phyloP scores from a whole-genome alignment of 176 grass and related monocot genomes.

The Paspalum notatum region DNA sequence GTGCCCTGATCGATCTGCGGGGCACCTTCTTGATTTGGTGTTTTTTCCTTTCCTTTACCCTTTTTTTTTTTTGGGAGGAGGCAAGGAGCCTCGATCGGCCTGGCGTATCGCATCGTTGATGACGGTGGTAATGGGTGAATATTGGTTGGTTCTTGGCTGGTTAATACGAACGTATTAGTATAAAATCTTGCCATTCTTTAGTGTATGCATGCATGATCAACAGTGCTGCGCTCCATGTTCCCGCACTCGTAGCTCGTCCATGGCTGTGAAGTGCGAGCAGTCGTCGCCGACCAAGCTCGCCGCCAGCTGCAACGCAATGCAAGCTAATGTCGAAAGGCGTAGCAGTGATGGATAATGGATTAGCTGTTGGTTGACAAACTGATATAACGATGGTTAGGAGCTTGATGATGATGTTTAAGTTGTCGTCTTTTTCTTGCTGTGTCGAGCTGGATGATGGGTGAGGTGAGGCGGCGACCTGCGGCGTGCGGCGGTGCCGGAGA shows the following conservation, averaged over 20 bases:
- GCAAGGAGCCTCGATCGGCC: background rate
- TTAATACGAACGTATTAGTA: background rate
- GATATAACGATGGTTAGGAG: no score
- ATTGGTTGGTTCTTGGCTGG: conserved; percentile 27
- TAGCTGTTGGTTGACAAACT: no score
- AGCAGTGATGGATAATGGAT: no score
- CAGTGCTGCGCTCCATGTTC: background rate
- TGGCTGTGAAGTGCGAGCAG: background rate
- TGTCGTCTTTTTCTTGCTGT: no score
- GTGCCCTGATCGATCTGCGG: conserved; percentile 45
- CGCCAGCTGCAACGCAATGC: background rate
- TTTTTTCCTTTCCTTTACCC: background rate
- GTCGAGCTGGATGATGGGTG: background rate
- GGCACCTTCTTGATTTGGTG: background rate
- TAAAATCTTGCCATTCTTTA: background rate
- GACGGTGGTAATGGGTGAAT: conserved; percentile 31
- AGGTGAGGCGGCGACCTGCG: background rate
- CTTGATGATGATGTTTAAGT: no score
- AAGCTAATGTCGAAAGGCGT: background rate
- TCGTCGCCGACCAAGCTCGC: background rate
- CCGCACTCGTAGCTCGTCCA: background rate
- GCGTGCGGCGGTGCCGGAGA: no score
- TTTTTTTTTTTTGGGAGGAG: background rate
- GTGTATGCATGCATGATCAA: background rate
- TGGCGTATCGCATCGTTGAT: background rate